Conservation (phyloP, 2,329 filamentous ascomycete species). For the Fusarium aywerte region DNA sequence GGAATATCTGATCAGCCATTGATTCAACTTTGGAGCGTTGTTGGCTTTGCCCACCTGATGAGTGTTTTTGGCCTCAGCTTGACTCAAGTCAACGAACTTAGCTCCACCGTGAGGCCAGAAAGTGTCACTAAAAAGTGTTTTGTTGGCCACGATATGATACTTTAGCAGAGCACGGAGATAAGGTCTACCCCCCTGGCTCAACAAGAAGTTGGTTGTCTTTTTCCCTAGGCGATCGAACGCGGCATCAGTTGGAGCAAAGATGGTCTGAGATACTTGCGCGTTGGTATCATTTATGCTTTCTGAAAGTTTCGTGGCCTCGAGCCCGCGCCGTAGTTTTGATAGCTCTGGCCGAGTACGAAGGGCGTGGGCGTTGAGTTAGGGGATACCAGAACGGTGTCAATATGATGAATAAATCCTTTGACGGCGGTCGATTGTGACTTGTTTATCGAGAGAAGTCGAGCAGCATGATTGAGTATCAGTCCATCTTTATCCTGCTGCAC, state of each 20-base stretch:
- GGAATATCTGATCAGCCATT: neutral
- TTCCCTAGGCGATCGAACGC: conserved; percentile 1
- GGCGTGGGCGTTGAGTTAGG: conserved; percentile 8
- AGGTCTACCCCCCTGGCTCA: neutral
- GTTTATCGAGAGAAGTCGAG: neutral
- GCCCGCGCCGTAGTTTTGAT: neutral
- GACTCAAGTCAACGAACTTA: neutral
- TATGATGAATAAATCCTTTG: conserved; percentile 1
- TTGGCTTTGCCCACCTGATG: neutral
- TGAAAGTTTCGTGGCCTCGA: neutral
- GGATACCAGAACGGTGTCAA: neutral
- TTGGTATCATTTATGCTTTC: conserved; percentile 2
- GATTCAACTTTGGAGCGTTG: no score
- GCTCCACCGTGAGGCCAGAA: conserved; percentile 2
- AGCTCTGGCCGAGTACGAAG: conserved; percentile 4
- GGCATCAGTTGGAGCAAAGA: conserved; percentile 10
- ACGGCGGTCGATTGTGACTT: neutral
- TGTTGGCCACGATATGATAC: conserved; percentile 4
- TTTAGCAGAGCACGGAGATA: conserved; percentile 8
- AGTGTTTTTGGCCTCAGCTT: neutral
- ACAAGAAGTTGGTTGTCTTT: neutral
- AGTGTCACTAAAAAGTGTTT: neutral
- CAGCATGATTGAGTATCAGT: neutral
- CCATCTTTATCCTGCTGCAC: neutral
- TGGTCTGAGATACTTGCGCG: conserved; percentile 2